Conservation (phyloP, 768 basidiomycete species). For the Porphyrellus cyaneotinctus region DNA sequence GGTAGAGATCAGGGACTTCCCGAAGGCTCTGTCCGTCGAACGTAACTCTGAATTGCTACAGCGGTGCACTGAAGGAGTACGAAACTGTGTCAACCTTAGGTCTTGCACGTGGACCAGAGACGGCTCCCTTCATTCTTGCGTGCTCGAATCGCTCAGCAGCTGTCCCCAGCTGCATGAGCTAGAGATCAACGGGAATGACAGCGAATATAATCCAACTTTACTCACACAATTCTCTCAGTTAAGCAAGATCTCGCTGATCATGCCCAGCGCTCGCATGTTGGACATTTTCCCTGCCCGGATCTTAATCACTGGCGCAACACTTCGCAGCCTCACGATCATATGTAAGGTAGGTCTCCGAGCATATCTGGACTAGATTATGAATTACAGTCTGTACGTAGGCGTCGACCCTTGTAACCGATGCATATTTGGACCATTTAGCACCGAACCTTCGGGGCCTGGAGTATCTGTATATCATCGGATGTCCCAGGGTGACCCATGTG, state of each 20-base stretch:
- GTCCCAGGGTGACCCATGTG: constrained; percentile 59
- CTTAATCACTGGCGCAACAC: constrained; percentile 36
- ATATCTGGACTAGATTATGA: background rate
- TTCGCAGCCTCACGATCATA: constrained; percentile 59
- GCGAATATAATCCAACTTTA: constrained; percentile 43
- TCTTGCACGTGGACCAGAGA: constrained; percentile 80
- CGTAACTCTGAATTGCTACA: constrained; percentile 35
- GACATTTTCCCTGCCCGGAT: constrained; percentile 51
- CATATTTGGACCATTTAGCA: constrained; percentile 46
- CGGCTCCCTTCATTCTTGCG: constrained; percentile 59
- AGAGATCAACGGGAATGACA: constrained; percentile 68
- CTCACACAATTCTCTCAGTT: constrained; percentile 51
- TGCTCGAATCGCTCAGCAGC: constrained; percentile 49
- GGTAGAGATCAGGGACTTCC: constrained; percentile 71
- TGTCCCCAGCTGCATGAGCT: constrained; percentile 48
- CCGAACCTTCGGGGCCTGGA: constrained; percentile 48
- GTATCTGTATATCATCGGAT: constrained; percentile 60
- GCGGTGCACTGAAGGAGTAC: constrained; percentile 46
- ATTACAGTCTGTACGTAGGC: constrained; percentile 35
- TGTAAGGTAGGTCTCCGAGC: constrained; percentile 52
- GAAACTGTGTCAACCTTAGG: constrained; percentile 57
- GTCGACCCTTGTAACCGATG: constrained; percentile 57
- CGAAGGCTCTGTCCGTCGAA: constrained; percentile 41
- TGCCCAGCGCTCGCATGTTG: constrained; percentile 61
- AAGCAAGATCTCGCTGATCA: constrained; percentile 60